Base-by-base conservation (phyloP, 2,329 filamentous ascomycete genomes). In the Curvularia lunata region DNA sequence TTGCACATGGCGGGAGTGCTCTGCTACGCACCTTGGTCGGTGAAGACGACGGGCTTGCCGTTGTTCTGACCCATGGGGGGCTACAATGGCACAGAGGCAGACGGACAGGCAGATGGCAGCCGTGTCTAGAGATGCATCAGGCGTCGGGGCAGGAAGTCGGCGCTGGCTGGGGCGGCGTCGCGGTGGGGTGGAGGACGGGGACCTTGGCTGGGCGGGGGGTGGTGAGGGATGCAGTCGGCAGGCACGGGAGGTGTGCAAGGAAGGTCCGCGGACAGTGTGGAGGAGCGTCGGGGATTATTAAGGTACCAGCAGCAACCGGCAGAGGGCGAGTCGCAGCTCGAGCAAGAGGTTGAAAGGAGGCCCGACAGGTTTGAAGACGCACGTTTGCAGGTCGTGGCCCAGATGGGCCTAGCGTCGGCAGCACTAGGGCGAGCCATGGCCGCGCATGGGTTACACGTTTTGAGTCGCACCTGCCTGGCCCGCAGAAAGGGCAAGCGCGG, bases 31-130 rank as follows among this genome's bases (percentile, higher is more conserved):
- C 92, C 91, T 89, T 97, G 91, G 82, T 96, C 93, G 80, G 90
- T 91, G 80, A 93, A 89, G 77, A 92, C 89, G 81, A 96, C 87
- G 79, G 91, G 91, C 80, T 97, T 97, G 79, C 93, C 93, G 80
- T 94, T 92, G 76, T 89, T 90, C 82, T 98, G 97, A 77, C 94
- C 94, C 94, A 98, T 98, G 73, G 67, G 58, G 60, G 57, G 65
- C 58, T 61, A 64, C 63, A 65, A 67, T 69, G 72, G 67, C 68
- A 60, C 56, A 49, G 52, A 47, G 65, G 64, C 65, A 65, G 56
- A 30, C 50, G 50, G 54, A 66, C 66, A 67, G 56, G 28, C 48
- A 47, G 52, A 42, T 58, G 37, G 50, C 13, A 52, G 53, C 48
- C 52, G 46, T 53, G 43, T 48, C 63, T 66, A 67, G 49, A 62